A percentile compares a stretch with the other conserved stretches of the same genome.
phyloP scores from a whole-genome alignment of 805 yeast genomes.

The Wickerhamomyces alni region DNA sequence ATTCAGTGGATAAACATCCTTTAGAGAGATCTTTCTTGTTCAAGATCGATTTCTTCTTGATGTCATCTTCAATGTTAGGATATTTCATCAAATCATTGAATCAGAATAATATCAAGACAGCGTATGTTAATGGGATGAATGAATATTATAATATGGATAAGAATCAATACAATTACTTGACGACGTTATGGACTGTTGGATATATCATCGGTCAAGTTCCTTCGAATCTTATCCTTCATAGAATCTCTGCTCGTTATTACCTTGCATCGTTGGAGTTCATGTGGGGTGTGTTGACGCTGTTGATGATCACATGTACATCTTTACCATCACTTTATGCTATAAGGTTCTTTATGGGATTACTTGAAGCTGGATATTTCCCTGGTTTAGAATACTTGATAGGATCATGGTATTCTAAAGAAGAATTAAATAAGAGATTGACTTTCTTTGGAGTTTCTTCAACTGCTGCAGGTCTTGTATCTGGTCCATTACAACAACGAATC shows the following conservation, averaged over 20 bases:
- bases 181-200: conserved; percentile 41
- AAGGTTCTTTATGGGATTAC: conserved; percentile 33
- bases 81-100: conserved; percentile 39
- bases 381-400: conserved; percentile 36
- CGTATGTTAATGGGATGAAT: conserved; percentile 41
- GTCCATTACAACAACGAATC: too few species aligned
- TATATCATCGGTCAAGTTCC: conserved; percentile 44
- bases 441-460: conserved; percentile 24
- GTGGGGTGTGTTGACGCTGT: conserved; percentile 34
- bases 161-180: conserved; percentile 37
- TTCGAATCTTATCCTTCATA: conserved; percentile 32
- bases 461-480: conserved; percentile 29
- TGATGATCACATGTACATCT: conserved; percentile 22
- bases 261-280: conserved; percentile 35
- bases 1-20: conserved; percentile 27
- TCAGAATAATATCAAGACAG: conserved; percentile 36
- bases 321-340: conserved; percentile 23
- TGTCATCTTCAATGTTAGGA: conserved; percentile 36
- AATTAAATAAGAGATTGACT: conserved; percentile 25
- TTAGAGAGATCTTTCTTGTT: conserved; percentile 26
- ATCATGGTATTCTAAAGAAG: conserved; percentile 25
- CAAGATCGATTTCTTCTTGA: conserved; percentile 32
- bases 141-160: conserved; percentile 33
- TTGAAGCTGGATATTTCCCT: conserved; percentile 40
- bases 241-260: conserved; percentile 35